These are phyloP conservation scores for Laguncularia racemosa DNA, from an alignment of 345 rosid genomes.

Conservation along the genomic window DNA sequence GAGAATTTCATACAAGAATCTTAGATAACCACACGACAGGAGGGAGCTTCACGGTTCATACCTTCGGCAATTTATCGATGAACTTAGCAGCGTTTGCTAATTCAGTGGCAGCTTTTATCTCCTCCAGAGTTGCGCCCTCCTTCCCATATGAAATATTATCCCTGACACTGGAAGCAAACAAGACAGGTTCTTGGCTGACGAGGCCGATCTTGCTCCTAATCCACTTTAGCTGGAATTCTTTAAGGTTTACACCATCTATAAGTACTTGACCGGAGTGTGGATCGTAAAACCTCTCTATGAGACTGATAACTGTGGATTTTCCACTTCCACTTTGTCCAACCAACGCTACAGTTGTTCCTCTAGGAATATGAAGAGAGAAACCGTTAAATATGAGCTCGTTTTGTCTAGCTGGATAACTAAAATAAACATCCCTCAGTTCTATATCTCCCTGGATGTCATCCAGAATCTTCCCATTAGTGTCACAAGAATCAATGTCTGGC, in stretches of 20 bases:
- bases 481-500: slow-evolving; percentile 61
- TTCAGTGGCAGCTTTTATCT: slow-evolving; percentile 58
- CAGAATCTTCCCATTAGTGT: slow-evolving; percentile 39
- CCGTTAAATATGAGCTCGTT: slow-evolving; percentile 58
- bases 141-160: slow-evolving; percentile 76
- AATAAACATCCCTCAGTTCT: slow-evolving; percentile 16
- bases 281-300: slow-evolving; percentile 79
- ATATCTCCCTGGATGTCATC: slow-evolving; percentile 62
- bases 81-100: slow-evolving; percentile 75
- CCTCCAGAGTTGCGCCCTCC: slow-evolving; percentile 62
- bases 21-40: no score
- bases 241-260: slow-evolving; percentile 57
- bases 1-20: no score
- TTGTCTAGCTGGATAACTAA: slow-evolving; percentile 75
- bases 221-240: slow-evolving; percentile 71
- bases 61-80: slow-evolving; percentile 70
- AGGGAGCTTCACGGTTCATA: neutral
- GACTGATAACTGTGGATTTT: slow-evolving; percentile 71
- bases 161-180: slow-evolving; percentile 59
- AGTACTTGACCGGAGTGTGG: slow-evolving; percentile 59
- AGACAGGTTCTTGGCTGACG: slow-evolving; percentile 80
- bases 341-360: slow-evolving; percentile 65
- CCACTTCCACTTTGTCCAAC: slow-evolving; percentile 94
- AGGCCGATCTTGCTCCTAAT: slow-evolving; percentile 66
- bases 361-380: slow-evolving; percentile 52